These are phyloP conservation scores for Jaltomata sinuosa DNA, from an alignment of 257 asterid genomes.

Conservation along the genomic window DNA sequence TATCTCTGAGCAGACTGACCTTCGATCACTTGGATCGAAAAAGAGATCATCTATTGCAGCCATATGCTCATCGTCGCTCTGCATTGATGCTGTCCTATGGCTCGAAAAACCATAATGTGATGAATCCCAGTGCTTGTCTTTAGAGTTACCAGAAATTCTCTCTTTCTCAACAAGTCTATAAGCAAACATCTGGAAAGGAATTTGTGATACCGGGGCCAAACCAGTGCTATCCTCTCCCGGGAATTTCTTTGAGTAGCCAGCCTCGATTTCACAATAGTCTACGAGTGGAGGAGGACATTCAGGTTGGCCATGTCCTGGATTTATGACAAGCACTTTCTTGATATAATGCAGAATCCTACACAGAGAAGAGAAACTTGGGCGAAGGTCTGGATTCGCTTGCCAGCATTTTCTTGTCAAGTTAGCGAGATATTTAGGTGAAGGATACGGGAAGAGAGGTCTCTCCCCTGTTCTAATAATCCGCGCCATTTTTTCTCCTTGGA, in stretches of 20 bases:
- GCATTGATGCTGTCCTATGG: slow-evolving; percentile 27
- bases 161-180: slow-evolving; percentile 62
- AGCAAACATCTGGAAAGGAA: slow-evolving; percentile 74
- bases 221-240: slow-evolving; percentile 15
- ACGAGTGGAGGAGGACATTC: slow-evolving; percentile 76
- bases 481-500: slow-evolving; percentile 71
- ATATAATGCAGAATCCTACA: slow-evolving; percentile 69
- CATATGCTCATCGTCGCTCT: slow-evolving; percentile 41
- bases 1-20: slow-evolving; percentile 44
- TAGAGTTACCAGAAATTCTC: slow-evolving; percentile 15
- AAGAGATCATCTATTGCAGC: slow-evolving; percentile 66
- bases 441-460: slow-evolving; percentile 77
- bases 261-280: slow-evolving; percentile 71
- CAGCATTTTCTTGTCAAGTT: slow-evolving; percentile 76
- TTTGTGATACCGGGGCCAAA: slow-evolving; percentile 38
- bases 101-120: slow-evolving; percentile 18
- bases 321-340: slow-evolving; percentile 51
- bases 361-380: slow-evolving; percentile 70
- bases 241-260: slow-evolving; percentile 41
- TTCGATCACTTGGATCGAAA: slow-evolving; percentile 40
- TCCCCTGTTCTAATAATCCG: slow-evolving; percentile 69
- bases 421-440: slow-evolving; percentile 64
- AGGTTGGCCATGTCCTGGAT: slow-evolving; percentile 81
- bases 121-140: slow-evolving; percentile 38
- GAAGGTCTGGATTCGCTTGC: slow-evolving; percentile 52